phyloP scores from a whole-genome alignment of 176 grass and related monocot genomes.

The Elymus sibiricus region DNA sequence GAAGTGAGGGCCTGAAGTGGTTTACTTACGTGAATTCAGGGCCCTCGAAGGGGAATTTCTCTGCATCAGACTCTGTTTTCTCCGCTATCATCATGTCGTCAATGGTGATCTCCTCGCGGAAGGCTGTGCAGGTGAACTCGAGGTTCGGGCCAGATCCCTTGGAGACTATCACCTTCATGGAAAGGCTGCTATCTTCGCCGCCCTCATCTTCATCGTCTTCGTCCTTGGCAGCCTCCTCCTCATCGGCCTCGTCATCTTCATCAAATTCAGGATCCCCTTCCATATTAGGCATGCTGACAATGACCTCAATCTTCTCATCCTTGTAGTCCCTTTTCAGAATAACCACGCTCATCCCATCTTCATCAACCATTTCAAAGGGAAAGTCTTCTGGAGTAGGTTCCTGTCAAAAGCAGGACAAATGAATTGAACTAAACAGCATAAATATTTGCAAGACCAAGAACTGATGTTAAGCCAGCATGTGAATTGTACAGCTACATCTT shows the following conservation, averaged over 20 bases:
- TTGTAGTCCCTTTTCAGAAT: conserved; percentile 66
- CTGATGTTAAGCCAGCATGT: not conserved
- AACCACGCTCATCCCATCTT: conserved; percentile 72
- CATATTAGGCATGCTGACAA: conserved; percentile 81
- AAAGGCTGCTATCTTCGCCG: conserved; percentile 47
- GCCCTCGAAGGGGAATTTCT: conserved; percentile 70
- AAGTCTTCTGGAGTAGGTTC: conserved; percentile 64
- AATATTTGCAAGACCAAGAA: not conserved
- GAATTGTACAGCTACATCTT: not conserved
- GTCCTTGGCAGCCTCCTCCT: conserved; percentile 22
- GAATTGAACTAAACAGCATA: not conserved
- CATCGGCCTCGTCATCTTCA: conserved; percentile 30
- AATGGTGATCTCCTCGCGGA: conserved; percentile 72
- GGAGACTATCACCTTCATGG: conserved; percentile 65
- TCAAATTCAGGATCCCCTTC: conserved; percentile 57
- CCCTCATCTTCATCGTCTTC: conserved; percentile 27
- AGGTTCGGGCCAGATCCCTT: conserved; percentile 57
- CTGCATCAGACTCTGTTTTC: conserved; percentile 24
- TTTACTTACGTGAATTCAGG: conserved; percentile 80
- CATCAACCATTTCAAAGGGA: conserved; percentile 77
- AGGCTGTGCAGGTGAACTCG: conserved; percentile 84
- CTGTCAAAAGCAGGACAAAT: conserved; percentile 18
- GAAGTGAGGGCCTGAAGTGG: not conserved
- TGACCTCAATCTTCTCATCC: conserved; percentile 71
- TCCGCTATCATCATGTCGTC: conserved; percentile 77